Base-by-base conservation (phyloP, 2,329 filamentous ascomycete species). In the Fusarium multiceps region DNA sequence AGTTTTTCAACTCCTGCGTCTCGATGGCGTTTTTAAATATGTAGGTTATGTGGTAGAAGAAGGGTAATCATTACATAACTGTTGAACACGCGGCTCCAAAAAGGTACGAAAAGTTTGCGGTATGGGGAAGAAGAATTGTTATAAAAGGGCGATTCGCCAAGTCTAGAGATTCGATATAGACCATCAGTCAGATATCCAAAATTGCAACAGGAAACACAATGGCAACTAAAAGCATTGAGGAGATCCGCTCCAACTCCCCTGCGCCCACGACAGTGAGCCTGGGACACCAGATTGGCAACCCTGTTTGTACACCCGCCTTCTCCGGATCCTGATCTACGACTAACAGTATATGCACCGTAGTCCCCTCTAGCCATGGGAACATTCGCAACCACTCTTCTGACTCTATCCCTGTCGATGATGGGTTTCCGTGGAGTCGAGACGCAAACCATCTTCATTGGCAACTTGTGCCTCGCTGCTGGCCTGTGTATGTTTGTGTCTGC, bases 381-480 rank as follows among this genome's bases (percentile, higher is more conserved):
- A 2, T 77, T 77, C 27, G 76, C 75, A 1, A 76, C 75, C 6
- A 76, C 76, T 0, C 58, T 77, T 0, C 56, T 76, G 5, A 72
- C 67, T 9, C 42, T 77, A 4, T 77, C 75, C 10, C 46, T 77
- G 14, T 63, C 72, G 3, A 74, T 77, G 74, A 77, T 77, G 75
- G 72, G 72, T 8, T 73, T 75, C 48, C 73, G 75, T 7, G 75
- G 71, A 6, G 76, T 77, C 4, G 45, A 65, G 14, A 70, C 55
- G 6, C 75, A 77, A 61, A 77, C 73, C 0, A 56, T 77, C 21
- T 77, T 77, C 41, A 62, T 77, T 23, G 76, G 67, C 7, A 69
- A 77, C 21, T 53, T 77, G 2, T 77, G 76, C 53, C 76, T 77
- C n/a, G 71, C 74, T 6, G 74, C 76, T 9, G 63, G 72, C 9